Percentiles rank a stretch among this genome's conserved stretches.
These are phyloP conservation scores for Populus alba DNA, from an alignment of 345 rosid species.

Conservation along the genomic window DNA sequence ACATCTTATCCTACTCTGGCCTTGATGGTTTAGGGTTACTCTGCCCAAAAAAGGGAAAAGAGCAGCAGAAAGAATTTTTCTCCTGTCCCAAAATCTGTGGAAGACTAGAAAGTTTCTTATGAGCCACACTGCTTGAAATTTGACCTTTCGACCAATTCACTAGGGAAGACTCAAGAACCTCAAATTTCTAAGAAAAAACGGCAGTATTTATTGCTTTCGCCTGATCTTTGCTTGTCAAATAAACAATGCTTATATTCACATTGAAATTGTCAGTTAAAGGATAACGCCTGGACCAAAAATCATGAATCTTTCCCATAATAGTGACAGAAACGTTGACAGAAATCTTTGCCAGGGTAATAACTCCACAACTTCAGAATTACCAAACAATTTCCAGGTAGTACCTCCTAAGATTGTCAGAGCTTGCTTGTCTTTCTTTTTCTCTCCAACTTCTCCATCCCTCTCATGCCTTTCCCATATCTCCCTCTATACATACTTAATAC, in stretches of 20 bases:
- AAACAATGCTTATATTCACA: background rate
- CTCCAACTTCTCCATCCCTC: conserved; percentile 4
- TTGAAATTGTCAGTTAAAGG: no score
- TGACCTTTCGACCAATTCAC: no score
- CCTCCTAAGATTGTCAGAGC: background rate
- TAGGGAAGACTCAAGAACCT: background rate
- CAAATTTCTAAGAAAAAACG: background rate
- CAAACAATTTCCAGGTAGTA: background rate
- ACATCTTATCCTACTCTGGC: no score
- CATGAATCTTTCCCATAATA: background rate
- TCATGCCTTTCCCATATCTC: background rate
- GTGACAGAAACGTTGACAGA: background rate
- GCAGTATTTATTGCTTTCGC: background rate
- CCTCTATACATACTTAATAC: no score
- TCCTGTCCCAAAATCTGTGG: no score
- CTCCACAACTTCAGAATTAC: background rate
- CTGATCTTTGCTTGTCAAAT: background rate
- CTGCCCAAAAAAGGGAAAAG: background rate
- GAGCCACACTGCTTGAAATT: no score
- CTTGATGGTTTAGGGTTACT: background rate
- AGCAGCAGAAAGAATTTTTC: background rate
- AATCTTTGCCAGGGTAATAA: background rate
- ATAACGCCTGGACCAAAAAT: no score
- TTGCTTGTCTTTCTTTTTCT: no score
- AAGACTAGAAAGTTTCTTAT: no score